Evolutionary conservation across 148 eudicot genomes (phyloP).

Genomic region (Rhododendron griersonianum): DNA sequence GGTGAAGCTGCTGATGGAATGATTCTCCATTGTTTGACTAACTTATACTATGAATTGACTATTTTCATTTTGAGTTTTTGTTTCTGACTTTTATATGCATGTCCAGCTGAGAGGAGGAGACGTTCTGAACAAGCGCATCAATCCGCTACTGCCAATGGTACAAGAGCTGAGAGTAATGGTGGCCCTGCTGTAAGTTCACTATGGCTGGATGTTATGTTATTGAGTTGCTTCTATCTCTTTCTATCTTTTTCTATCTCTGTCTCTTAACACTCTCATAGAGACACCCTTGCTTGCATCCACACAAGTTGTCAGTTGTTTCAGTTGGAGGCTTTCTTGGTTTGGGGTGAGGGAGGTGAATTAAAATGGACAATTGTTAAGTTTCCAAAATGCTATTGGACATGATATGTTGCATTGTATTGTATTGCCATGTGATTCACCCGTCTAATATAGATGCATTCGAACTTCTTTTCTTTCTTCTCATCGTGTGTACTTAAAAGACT

Average conservation of each 20-base stretch:
- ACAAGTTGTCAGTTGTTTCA: neutral
- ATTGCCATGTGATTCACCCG: neutral
- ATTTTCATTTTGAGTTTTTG: neutral
- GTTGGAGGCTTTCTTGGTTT: neutral
- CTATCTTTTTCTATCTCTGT: neutral
- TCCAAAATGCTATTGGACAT: neutral
- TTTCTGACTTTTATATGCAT: neutral
- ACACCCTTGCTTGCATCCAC: neutral
- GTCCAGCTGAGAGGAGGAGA: constrained; percentile 69
- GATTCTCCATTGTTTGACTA: neutral
- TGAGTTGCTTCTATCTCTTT: neutral
- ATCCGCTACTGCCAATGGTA: constrained; percentile 41
- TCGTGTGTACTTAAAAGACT: neutral
- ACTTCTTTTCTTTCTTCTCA: neutral
- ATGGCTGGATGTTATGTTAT: neutral
- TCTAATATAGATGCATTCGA: neutral
- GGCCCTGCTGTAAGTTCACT: constrained; percentile 62
- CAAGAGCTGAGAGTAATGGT: constrained; percentile 65
- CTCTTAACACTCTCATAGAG: neutral
- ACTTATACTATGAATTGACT: neutral
- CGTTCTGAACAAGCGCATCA: constrained; percentile 51
- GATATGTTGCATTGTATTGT: neutral
- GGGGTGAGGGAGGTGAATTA: neutral
- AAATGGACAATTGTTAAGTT: neutral
- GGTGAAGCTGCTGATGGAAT: neutral